Percentiles rank a stretch among this genome's conserved stretches.
These are phyloP conservation scores for Russula emetica DNA, from an alignment of 768 basidiomycete species.

Conservation along the genomic window DNA sequence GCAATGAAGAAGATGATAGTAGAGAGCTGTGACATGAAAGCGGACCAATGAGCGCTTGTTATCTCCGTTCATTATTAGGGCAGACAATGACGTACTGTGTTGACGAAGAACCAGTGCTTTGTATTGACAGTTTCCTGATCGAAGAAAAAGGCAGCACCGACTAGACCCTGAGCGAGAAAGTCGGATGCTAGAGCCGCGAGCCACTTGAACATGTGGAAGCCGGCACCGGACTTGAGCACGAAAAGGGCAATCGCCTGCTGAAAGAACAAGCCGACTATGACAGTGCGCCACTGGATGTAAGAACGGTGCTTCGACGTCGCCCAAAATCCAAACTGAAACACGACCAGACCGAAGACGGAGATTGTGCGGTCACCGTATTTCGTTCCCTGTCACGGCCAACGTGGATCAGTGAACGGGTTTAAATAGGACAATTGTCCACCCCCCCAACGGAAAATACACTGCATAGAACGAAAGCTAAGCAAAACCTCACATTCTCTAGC, in stretches of 20 bases:
- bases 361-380: constrained; percentile 78
- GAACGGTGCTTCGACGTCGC: constrained; percentile 57
- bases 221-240: constrained; percentile 79
- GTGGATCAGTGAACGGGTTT: constrained; percentile 13
- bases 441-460: neutral
- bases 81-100: constrained; percentile 47
- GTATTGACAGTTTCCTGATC: constrained; percentile 50
- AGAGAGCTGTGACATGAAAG: constrained; percentile 43
- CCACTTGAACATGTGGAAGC: constrained; percentile 81
- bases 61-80: neutral
- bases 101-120: constrained; percentile 84
- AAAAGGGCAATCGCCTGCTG: constrained; percentile 87
- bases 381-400: constrained; percentile 43
- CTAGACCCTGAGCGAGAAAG: constrained; percentile 63
- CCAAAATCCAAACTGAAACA: constrained; percentile 79
- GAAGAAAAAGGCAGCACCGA: constrained; percentile 82
- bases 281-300: constrained; percentile 78
- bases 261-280: constrained; percentile 78
- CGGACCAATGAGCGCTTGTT: neutral
- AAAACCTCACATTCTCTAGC: constrained; percentile 46
- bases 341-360: constrained; percentile 69
- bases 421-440: neutral
- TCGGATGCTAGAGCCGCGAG: constrained; percentile 76
- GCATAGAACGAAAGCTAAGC: too few relatives aligned
- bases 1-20: constrained; percentile 94